Base-by-base conservation (phyloP, 371 early-diverging fungal genomes). In the Mortierella sp. region DNA sequence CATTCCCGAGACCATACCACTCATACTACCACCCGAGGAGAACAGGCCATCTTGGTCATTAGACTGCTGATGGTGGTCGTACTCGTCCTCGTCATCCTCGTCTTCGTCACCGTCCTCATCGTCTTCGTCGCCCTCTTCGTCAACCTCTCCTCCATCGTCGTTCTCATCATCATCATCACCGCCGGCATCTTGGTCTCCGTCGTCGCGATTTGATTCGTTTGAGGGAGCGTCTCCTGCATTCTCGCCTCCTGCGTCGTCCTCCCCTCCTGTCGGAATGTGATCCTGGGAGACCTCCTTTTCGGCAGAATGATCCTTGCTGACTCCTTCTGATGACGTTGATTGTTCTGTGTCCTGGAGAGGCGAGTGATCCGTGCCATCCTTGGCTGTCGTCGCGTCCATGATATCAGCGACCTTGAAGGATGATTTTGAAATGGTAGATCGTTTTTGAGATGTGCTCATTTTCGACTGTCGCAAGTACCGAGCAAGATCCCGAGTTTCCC, bases 1-100 rank as follows among this genome's bases (percentile, higher is more conserved):
- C 67, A 87, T 83, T 40, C 88, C 88, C 2, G 89, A 88, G 61
- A 88, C 85, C 73, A 89, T 88, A 16, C 89, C 72, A 16, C 89
- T 78, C 82, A 88, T 86, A 76, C 89, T 79, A 44, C 88, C 88
- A 58, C 77, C 87, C 53, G 73, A 89, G 6, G 81, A 75, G 83
- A 64, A 90, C 71, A 68, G 80, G 71, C 68, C 88, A 80, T 76
- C 89, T 64, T 31, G 86, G 75, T 65, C 87, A 22, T 58, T 58
- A 68, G 64, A 76, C 65, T 45, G 88, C 47, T 64, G 70, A 48
- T 53, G 55, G 53, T 66, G 64, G 34, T 68, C 70, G 22, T 82
- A 70, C 14, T 78, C 66, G 39, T 77, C 80, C 13, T 86, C 86
- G 7, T 84, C 80, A 1, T 86, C 82, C 3, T 86, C 86, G 5